Evolutionary conservation across 331 rosid species (phyloP).

Genomic region (Acacia concinna): DNA sequence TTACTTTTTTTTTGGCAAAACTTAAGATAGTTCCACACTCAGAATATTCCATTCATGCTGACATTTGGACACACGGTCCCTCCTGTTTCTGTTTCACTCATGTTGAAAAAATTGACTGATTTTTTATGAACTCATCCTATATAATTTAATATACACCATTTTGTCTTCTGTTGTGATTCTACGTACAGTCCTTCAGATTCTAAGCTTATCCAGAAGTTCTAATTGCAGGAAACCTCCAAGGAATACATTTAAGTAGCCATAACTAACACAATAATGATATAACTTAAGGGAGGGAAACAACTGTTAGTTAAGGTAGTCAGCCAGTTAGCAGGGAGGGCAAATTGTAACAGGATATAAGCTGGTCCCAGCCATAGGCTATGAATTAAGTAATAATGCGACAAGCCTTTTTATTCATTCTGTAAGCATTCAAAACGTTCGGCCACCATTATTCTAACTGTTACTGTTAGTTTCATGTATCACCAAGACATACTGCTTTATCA

Average conservation of each 20-base stretch:
- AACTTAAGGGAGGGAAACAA: background rate
- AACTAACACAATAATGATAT: background rate
- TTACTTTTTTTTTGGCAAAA: background rate
- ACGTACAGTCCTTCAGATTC: background rate
- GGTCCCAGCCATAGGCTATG: background rate
- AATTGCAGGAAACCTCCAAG: background rate
- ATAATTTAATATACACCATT: background rate
- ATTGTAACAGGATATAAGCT: background rate
- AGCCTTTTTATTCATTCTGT: background rate
- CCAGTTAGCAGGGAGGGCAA: background rate
- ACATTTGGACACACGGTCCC: background rate
- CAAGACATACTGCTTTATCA: background rate
- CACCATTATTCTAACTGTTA: background rate
- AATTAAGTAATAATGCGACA: background rate
- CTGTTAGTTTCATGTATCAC: background rate
- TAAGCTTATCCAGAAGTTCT: background rate
- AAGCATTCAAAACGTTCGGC: background rate
- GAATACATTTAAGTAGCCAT: background rate
- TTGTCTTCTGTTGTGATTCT: background rate
- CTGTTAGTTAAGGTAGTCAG: background rate
- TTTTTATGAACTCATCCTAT: background rate
- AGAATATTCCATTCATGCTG: background rate
- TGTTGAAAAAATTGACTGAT: background rate
- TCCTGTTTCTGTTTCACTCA: background rate
- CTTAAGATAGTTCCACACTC: background rate